These are phyloP conservation scores for Talaromyces sp. DNA, from an alignment of 2,329 filamentous ascomycete genomes.

Conservation along the genomic window DNA sequence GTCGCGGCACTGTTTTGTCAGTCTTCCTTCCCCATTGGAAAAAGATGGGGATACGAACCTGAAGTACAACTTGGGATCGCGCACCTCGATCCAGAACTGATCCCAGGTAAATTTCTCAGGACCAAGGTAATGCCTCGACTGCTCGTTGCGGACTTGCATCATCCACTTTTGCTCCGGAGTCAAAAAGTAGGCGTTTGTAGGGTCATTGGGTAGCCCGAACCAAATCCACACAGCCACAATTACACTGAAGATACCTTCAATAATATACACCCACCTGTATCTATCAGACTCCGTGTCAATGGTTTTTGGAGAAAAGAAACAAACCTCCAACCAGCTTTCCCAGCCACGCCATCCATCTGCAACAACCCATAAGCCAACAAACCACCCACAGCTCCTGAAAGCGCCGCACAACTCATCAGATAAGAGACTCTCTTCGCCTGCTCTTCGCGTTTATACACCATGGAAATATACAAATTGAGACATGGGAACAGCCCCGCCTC, in stretches of 20 bases:
- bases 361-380: constrained; percentile 38
- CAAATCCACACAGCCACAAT: constrained; percentile 44
- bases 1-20: constrained; percentile 38
- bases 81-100: constrained; percentile 48
- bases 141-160: constrained; percentile 49
- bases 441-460: constrained; percentile 42
- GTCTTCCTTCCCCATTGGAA: not conserved
- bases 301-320: not conserved
- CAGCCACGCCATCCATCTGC: constrained; percentile 47
- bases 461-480: constrained; percentile 40
- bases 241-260: constrained; percentile 49
- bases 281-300: not conserved
- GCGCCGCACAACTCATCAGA: constrained; percentile 39
- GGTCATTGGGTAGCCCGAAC: constrained; percentile 49
- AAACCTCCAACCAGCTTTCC: constrained; percentile 48
- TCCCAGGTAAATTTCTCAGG: constrained; percentile 50
- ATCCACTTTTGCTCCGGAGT: constrained; percentile 48
- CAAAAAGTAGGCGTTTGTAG: constrained; percentile 49
- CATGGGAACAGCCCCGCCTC: constrained; percentile 42
- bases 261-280: constrained; percentile 47
- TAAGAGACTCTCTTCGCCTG: constrained; percentile 43
- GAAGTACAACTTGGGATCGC: constrained; percentile 53
- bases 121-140: constrained; percentile 50
- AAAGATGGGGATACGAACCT: not conserved
- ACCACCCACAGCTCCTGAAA: constrained; percentile 41